Conservation (phyloP, 768 basidiomycete genomes). For the Boletus subparvulus region DNA sequence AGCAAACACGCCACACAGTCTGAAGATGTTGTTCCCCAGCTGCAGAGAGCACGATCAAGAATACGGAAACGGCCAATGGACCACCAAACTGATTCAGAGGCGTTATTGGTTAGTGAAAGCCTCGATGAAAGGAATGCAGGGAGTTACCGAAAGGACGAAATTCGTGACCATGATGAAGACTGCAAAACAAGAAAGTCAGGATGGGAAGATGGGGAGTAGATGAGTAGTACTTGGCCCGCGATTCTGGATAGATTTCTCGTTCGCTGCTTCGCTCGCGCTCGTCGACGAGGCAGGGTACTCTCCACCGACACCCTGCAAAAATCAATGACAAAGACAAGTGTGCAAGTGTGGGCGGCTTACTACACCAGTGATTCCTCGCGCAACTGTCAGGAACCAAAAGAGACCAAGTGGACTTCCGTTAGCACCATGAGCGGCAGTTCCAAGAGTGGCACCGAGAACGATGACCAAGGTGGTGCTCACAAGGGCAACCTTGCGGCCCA, state of each 20-base stretch:
- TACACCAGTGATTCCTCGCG: conserved; percentile 68
- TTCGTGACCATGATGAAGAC: conserved; percentile 79
- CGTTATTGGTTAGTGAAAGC: background rate
- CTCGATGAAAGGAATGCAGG: background rate
- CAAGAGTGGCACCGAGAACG: conserved; percentile 65
- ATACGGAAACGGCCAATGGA: conserved; percentile 63
- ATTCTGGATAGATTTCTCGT: conserved; percentile 58
- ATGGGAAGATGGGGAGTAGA: conserved; percentile 1
- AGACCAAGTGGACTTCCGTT: conserved; percentile 55
- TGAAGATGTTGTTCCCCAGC: conserved; percentile 59
- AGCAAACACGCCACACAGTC: conserved; percentile 69
- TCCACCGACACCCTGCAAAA: conserved; percentile 62
- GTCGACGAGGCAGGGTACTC: conserved; percentile 77
- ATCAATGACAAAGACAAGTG: background rate
- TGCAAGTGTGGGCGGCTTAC: conserved; percentile 35
- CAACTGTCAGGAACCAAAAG: conserved; percentile 74
- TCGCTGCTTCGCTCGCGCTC: conserved; percentile 69
- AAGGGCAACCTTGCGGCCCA: conserved; percentile 76
- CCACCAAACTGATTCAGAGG: conserved; percentile 52
- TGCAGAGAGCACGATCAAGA: conserved; percentile 66
- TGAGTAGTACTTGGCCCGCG: conserved; percentile 54
- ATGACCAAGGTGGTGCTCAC: conserved; percentile 67
- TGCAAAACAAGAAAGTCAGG: conserved; percentile 19
- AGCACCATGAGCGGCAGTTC: conserved; percentile 65
- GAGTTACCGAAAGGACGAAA: conserved; percentile 58